phyloP scores from a whole-genome alignment of 306 rosid genomes.

The Pachyrhizus erosus region DNA sequence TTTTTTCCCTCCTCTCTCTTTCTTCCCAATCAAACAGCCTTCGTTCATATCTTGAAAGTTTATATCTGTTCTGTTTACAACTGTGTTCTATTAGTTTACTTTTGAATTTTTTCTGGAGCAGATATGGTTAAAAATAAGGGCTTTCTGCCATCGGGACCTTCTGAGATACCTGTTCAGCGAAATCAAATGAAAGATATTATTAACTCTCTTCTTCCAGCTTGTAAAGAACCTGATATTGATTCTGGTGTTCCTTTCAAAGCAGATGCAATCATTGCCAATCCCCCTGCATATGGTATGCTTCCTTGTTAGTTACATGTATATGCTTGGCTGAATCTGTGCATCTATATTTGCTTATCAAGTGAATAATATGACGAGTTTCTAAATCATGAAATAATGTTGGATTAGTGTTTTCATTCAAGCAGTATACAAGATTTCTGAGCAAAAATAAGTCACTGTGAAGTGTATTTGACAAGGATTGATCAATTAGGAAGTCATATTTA shows the following conservation, averaged over 20 bases:
- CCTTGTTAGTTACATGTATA: conserved; percentile 14
- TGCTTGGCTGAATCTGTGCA: conserved; percentile 18
- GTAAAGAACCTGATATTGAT: conserved; percentile 90
- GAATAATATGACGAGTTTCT: conserved; percentile 3
- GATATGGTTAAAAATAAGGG: conserved; percentile 99
- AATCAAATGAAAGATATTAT: conserved; percentile 95
- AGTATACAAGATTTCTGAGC: not conserved
- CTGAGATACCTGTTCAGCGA: conserved; percentile 91
- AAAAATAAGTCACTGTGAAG: not conserved
- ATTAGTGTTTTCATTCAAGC: not conserved
- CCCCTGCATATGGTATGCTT: conserved; percentile 92
- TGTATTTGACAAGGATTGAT: not conserved
- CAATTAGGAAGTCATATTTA: not conserved
- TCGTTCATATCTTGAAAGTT: conserved; percentile 30
- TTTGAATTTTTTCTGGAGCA: conserved; percentile 49
- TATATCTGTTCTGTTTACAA: not conserved
- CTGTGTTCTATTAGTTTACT: conserved; percentile 17
- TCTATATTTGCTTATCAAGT: conserved; percentile 19
- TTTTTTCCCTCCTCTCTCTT: not conserved
- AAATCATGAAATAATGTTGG: not conserved
- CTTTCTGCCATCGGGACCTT: conserved; percentile 98
- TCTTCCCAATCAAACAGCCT: not conserved
- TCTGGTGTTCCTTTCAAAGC: conserved; percentile 78
- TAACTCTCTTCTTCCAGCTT: conserved; percentile 84
- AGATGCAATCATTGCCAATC: conserved; percentile 97